These are phyloP conservation scores for Lentinula detonsa DNA, from an alignment of 768 basidiomycete species.

Conservation along the genomic window DNA sequence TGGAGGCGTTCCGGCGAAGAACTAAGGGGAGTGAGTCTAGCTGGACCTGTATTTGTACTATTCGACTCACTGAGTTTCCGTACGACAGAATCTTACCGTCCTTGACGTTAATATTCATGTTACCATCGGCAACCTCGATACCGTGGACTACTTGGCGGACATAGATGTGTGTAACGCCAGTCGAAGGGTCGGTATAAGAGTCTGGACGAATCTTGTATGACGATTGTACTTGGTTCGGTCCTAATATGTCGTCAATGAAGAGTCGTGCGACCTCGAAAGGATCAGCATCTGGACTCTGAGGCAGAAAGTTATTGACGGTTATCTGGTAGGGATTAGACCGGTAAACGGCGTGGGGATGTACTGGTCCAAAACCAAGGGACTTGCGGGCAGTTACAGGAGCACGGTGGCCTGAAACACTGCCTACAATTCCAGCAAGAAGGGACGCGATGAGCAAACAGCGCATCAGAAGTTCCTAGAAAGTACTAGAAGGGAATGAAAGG, in stretches of 20 bases:
- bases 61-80: conserved; percentile 70
- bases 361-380: conserved; percentile 86
- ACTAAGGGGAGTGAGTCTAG: conserved; percentile 33
- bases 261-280: conserved; percentile 56
- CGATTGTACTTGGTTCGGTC: conserved; percentile 29
- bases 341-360: conserved; percentile 68
- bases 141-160: conserved; percentile 81
- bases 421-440: conserved; percentile 55
- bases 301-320: conserved; percentile 33
- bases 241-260: conserved; percentile 51
- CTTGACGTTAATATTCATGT: conserved; percentile 91
- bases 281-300: conserved; percentile 32
- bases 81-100: conserved; percentile 79
- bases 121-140: conserved; percentile 83
- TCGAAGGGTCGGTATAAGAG: conserved; percentile 82
- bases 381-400: conserved; percentile 48
- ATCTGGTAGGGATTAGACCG: conserved; percentile 42
- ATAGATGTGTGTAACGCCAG: conserved; percentile 87
- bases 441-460: conserved; percentile 62
- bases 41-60: background rate
- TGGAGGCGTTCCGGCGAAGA: conserved; percentile 64
- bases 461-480: conserved; percentile 30
- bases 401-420: conserved; percentile 44
- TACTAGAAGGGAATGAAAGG: background rate
- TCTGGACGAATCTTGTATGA: conserved; percentile 66